These are phyloP conservation scores for Arctium minus DNA, from an alignment of 129 eudicot genomes.

Conservation along the genomic window DNA sequence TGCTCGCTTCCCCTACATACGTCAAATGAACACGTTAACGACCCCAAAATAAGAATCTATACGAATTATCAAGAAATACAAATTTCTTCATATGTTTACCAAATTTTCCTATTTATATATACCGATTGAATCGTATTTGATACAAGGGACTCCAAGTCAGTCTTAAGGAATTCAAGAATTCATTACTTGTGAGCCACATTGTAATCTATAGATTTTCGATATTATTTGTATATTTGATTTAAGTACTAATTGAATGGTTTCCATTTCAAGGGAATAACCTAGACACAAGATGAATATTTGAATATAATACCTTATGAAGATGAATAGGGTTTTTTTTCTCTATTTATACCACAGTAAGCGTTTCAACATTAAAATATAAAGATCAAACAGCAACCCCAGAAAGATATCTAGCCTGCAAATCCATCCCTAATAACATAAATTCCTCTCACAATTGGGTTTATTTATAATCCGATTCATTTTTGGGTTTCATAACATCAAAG, in stretches of 20 bases:
- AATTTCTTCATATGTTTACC: not conserved
- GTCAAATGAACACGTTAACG: not conserved
- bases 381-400: not conserved
- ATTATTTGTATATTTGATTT: not conserved
- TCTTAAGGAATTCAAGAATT: not conserved
- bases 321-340: conserved; percentile 11
- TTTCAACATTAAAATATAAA: not conserved
- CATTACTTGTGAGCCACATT: not conserved
- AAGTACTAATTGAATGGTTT: not conserved
- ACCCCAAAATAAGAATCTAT: not conserved
- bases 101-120: not conserved
- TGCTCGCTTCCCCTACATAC: not conserved
- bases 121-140: too few species aligned
- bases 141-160: not conserved
- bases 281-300: not conserved
- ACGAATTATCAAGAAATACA: not conserved
- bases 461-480: not conserved
- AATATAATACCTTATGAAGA: not conserved
- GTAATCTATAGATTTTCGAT: not conserved
- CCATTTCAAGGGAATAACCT: not conserved
- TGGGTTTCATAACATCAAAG: not conserved
- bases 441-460: not conserved
- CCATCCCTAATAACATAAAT: not conserved
- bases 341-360: not conserved
- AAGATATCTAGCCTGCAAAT: not conserved